phyloP scores from a whole-genome alignment of 2,329 filamentous ascomycete genomes.

The Tolypocladium ovalisporum region DNA sequence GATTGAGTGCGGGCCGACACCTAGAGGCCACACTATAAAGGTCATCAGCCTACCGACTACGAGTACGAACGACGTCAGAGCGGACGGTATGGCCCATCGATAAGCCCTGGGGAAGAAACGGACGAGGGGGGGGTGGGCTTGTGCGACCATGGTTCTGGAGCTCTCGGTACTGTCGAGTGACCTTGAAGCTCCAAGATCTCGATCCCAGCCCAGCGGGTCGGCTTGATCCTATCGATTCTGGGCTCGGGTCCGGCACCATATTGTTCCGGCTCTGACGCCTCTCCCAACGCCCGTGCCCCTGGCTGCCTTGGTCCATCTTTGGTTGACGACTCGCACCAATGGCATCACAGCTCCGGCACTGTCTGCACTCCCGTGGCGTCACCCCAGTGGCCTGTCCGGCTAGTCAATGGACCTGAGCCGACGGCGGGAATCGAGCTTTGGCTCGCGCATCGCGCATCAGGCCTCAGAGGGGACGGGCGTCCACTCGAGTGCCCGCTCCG shows the following conservation, averaged over 20 bases:
- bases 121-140: neutral
- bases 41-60: neutral
- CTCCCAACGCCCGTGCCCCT: neutral
- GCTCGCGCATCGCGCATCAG: conserved; percentile 12
- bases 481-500: neutral
- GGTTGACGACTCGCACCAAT: neutral
- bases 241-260: conserved; percentile 1
- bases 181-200: conserved; percentile 1
- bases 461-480: neutral
- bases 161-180: neutral
- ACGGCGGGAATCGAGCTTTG: conserved; percentile 18
- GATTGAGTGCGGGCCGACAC: neutral
- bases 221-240: neutral
- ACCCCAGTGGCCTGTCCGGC: conserved; percentile 8
- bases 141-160: neutral
- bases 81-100: neutral
- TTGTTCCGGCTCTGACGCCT: neutral
- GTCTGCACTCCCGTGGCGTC: neutral
- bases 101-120: neutral
- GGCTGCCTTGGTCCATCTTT: neutral
- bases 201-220: conserved; percentile 2
- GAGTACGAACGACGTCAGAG: neutral
- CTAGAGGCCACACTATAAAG: neutral
- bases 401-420: conserved; percentile 4
- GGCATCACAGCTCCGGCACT: conserved; percentile 6